phyloP scores from a whole-genome alignment of 352 stramenopile genomes.

The Globisporangium irregulare region DNA sequence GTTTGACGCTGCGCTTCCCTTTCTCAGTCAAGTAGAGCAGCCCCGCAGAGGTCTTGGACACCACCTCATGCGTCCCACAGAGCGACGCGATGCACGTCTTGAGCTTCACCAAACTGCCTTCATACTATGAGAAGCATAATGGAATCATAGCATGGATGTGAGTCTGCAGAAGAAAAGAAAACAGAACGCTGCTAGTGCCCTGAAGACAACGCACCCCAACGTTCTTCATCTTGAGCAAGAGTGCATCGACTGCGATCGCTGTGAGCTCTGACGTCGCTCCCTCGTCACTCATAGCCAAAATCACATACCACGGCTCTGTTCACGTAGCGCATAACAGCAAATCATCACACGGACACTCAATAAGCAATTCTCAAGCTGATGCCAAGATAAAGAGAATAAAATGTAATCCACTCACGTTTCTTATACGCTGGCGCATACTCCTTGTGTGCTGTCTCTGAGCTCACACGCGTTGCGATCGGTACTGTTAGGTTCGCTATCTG shows the following conservation, averaged over 20 bases:
- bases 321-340: not conserved
- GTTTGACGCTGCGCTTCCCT: conserved; percentile 39
- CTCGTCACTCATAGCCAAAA: conserved; percentile 45
- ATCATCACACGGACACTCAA: not conserved
- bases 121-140: conserved; percentile 37
- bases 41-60: conserved; percentile 38
- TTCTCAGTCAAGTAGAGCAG: conserved; percentile 57
- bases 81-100: conserved; percentile 54
- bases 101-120: conserved; percentile 45
- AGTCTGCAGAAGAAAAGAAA: not conserved
- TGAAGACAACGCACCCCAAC: conserved; percentile 35
- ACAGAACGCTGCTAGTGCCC: not conserved
- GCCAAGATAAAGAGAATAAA: not conserved
- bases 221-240: conserved; percentile 52
- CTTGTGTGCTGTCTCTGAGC: conserved; percentile 12
- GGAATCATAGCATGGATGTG: not conserved
- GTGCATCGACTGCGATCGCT: conserved; percentile 33
- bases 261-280: conserved; percentile 30
- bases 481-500: not conserved
- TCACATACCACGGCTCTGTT: conserved; percentile 77
- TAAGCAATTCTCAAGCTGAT: not conserved
- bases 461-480: not conserved
- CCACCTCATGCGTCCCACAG: conserved; percentile 54
- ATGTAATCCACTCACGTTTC: conserved; percentile 44
- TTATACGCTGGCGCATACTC: conserved; percentile 50